Base-by-base conservation (phyloP, 257 asterid genomes). In the Striga asiatica region DNA sequence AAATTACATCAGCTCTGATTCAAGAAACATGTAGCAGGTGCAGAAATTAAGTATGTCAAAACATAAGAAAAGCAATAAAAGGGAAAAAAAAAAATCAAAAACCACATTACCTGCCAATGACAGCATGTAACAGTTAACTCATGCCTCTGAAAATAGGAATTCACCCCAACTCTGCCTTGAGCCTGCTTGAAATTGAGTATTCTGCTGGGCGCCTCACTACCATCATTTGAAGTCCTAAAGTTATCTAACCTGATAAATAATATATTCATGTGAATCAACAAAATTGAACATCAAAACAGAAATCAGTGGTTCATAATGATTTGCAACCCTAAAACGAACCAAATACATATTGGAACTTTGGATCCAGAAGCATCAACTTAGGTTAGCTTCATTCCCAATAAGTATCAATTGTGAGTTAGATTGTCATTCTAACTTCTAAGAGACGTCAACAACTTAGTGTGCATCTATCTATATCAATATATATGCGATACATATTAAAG, bases 41-140 rank as follows among this genome's bases (percentile, higher is more conserved):
- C 12, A 49, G 56, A 21, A 20, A 50, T 55, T 2, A 20, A 57
- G 54, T 37, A 53, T 45, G 62, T 16, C n/a, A n/a, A n/a, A 48
- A 50, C 19, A 54, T 28, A n/a, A n/a, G n/a, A n/a, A n/a, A n/a
- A 12, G 50, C 12, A 43, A 47, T 49, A 19, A 49, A 23, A 61
- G 20, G 2, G 49, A 46, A 16, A 46, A 54, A 47, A 38, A 6
- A 23, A 58, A 24, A 28, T 5, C 41, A 50, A 47, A 20, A 50
- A 60, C 53, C 61, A 69, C 68, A 67, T 66, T 71, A 91, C 97
- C 98, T 91, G 98, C 98, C 98, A 91, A 62, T 87, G 89, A 70
- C 74, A 67, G 62, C 80, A 77, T 31, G 88, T 84, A 66, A 87
- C 82, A 41, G 97, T 83, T 43, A 81, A 62, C 68, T 84, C 97